Conservation (phyloP, 176 grass and related monocot species). For the barley (Hordeum vulgare) region MorexV3_pseudomolecules_assembly NC_058522.1:510331125-510331624, state of each 20-base stretch:
- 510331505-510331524: not conserved
- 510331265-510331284: too few relatives aligned
- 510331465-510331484: not conserved
- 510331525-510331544: not conserved
- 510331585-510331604: conserved; percentile 3
- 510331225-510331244: too few relatives aligned
- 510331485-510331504: not conserved
- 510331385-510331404: conserved; percentile 4
- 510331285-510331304: conserved; percentile 32
- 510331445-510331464: not conserved
- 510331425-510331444: not conserved
- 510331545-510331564: not conserved
- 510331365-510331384: conserved; percentile 8
- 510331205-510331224: too few relatives aligned
- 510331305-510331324: conserved; percentile 76
- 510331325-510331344: conserved; percentile 67
- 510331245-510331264: too few relatives aligned
- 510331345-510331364: conserved; percentile 67
- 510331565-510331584: not conserved
- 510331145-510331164: too few relatives aligned
- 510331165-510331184: too few relatives aligned
- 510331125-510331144: too few relatives aligned
- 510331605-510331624: not conserved
- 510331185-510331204: too few relatives aligned
- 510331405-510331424: not conserved